Percentiles rank a stretch among this genome's conserved stretches.
Conservation (phyloP, 2,329 filamentous ascomycete species). For the Sclerotinia nivalis region DNA sequence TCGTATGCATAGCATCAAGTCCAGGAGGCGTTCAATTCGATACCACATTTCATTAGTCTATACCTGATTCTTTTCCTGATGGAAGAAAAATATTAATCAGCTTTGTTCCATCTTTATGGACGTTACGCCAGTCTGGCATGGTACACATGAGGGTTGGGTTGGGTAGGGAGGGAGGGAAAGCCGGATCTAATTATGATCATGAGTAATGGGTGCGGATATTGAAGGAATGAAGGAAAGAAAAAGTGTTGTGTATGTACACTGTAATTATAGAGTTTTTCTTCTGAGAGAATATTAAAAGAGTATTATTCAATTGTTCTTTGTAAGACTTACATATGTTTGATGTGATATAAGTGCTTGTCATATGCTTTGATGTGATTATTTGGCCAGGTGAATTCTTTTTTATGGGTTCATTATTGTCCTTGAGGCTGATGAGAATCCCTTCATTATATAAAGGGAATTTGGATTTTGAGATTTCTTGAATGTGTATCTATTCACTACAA, state of each 20-base stretch:
- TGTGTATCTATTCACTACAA: no score
- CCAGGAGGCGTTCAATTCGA: conserved; percentile 29
- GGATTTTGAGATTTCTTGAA: no score
- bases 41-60: conserved; percentile 28
- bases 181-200: background rate
- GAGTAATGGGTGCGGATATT: background rate
- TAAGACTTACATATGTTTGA: background rate
- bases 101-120: conserved; percentile 30
- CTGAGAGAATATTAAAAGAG: background rate
- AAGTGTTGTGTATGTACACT: background rate
- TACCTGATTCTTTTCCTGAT: conserved; percentile 5
- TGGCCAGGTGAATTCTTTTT: no score
- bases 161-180: background rate
- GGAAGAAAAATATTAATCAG: conserved; percentile 16
- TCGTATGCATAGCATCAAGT: conserved; percentile 1
- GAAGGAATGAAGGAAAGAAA: background rate
- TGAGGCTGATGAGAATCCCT: no score
- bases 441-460: no score
- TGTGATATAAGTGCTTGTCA: background rate
- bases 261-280: conserved; percentile 5
- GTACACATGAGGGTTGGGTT: background rate
- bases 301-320: background rate
- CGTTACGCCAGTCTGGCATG: conserved; percentile 35
- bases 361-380: background rate
- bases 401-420: no score